Evolutionary conservation across 768 basidiomycete genomes (phyloP), one percentile per base, ranked within the genome.

Genomic region (Leccinum longicurvipes): DNA sequence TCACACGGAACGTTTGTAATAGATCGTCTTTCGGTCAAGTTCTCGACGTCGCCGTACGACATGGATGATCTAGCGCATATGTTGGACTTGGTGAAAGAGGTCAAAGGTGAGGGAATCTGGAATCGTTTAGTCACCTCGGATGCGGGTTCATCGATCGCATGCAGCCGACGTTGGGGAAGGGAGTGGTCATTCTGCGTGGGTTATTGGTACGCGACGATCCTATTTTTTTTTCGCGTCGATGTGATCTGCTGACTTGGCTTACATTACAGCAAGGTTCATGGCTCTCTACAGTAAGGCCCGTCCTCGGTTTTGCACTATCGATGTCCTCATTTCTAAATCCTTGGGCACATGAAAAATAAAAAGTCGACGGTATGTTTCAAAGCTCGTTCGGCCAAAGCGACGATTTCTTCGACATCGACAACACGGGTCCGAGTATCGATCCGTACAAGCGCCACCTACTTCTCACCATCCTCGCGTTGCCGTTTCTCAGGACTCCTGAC

Each of bases 301-400:
- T 10, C 36, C 9, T 9, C n/a, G 10, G 36, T 15, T 19, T 31
- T 32, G 14, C 15, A 8, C 2, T 25, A 10, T 3, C 31, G 1
- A 5, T 7, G 7, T 50, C 49, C 41, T 60, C 39, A 51, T 41
- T 34, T 39, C 25, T 49, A 19, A 47, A 15, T 27, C n/a, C n/a
- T n/a, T n/a, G n/a, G n/a, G n/a, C n/a, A n/a, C n/a, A n/a, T n/a
- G n/a, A n/a, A n/a, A n/a, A n/a, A n/a, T n/a, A 8, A 42, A 15
- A 15, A 70, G 69, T 67, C 12, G 67, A 71, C 1, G 70, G 68
- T 4, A 34, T 68, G 1, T 42, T 70, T 17, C 57, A 59, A 28
- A 72, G 64, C 24, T 67, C 67, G 23, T 72, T 68, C 49, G 69
- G 71, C 12, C 69, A 70, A 54, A 51, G 44, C 5, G 67, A 72